phyloP scores from a whole-genome alignment of 2,329 filamentous ascomycete genomes.

The Cladosporium oxysporum region DNA sequence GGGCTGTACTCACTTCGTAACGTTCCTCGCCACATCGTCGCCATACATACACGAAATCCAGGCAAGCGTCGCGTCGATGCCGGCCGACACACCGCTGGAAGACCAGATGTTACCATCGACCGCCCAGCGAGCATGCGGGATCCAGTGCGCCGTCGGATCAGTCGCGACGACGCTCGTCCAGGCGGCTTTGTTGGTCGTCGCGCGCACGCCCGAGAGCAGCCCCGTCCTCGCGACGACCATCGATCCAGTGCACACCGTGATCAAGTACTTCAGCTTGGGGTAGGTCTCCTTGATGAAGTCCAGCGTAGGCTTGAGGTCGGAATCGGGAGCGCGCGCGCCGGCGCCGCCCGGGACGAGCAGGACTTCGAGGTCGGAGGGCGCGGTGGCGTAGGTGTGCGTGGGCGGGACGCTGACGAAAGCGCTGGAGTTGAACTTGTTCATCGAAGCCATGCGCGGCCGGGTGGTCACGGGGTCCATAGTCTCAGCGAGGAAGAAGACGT shows the following conservation, averaged over 20 bases:
- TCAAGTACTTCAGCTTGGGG: slow-evolving; percentile 54
- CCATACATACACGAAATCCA: slow-evolving; percentile 59
- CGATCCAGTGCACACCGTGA: slow-evolving; percentile 69
- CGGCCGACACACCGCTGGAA: slow-evolving; percentile 63
- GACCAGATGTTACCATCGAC: slow-evolving; percentile 68
- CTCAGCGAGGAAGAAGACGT: slow-evolving; percentile 38
- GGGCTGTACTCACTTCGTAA: slow-evolving; percentile 44
- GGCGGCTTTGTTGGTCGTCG: slow-evolving; percentile 66
- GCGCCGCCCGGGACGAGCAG: slow-evolving; percentile 66
- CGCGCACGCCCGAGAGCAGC: slow-evolving; percentile 59
- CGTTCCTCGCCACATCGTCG: slow-evolving; percentile 48
- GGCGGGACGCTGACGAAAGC: slow-evolving; percentile 46
- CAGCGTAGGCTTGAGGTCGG: slow-evolving; percentile 42
- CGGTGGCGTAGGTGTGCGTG: slow-evolving; percentile 56
- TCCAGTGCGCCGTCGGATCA: slow-evolving; percentile 60
- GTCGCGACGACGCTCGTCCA: slow-evolving; percentile 53
- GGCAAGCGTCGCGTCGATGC: slow-evolving; percentile 62
- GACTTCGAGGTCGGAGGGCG: slow-evolving; percentile 57
- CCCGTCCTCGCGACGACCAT: slow-evolving; percentile 61
- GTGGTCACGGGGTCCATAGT: slow-evolving; percentile 41
- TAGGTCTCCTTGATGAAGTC: slow-evolving; percentile 43
- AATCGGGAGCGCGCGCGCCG: slow-evolving; percentile 49
- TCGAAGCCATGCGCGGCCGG: slow-evolving; percentile 10
- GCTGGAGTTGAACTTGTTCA: slow-evolving; percentile 26
- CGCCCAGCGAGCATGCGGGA: slow-evolving; percentile 63